Base-by-base conservation (phyloP, 495 filamentous ascomycete genomes). In the Copromyces sp. region DNA sequence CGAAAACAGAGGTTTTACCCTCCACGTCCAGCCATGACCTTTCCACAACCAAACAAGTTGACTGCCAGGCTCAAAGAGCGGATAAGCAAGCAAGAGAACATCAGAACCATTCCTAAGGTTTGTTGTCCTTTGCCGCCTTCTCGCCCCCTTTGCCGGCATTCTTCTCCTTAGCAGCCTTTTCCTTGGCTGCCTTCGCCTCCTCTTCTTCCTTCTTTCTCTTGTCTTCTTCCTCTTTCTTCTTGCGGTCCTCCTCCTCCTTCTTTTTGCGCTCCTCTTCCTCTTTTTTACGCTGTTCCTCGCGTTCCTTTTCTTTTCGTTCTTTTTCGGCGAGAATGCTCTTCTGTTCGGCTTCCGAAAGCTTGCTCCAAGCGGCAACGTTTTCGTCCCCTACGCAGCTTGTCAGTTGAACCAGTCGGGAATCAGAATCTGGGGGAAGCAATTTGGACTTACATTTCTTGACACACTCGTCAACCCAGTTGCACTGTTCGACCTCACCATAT, bases 401-500 rank as follows among this genome's bases (percentile, higher is more conserved):
- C 3, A 65, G 29, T 32, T 17, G 14, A 17, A 17, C 29, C 3
- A 4, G 53, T 65, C 53, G 3, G 7, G 7, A 4, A 65, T 17
- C 14, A 65, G 1, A 65, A 9, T 65, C 11, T 65, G 53, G 14
- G 29, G 29, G 14, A 4, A 37, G 3, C 29, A 17, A 17, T 1
- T 17, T 3, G 6, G 14, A 3, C 53, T 65, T 65, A 65, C 88
- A 90, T 72, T 82, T 78, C 70, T 77, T 79, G 16, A 90, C 86
- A 73, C 89, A 90, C 20, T 88, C 85, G 69, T 79, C 79, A 71
- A 88, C 83, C 89, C 88, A 90, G 78, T 90, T 90, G 78, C 89
- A 90, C 75, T 82, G 79, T 77, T 90, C 89, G 0, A 90, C 88
- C 80, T 89, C 86, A 69, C 87, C 88, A 75, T 87, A 90, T 37